Evolutionary conservation across 495 filamentous ascomycete genomes (phyloP).

Genomic region (Cercophora newfieldiana): DNA sequence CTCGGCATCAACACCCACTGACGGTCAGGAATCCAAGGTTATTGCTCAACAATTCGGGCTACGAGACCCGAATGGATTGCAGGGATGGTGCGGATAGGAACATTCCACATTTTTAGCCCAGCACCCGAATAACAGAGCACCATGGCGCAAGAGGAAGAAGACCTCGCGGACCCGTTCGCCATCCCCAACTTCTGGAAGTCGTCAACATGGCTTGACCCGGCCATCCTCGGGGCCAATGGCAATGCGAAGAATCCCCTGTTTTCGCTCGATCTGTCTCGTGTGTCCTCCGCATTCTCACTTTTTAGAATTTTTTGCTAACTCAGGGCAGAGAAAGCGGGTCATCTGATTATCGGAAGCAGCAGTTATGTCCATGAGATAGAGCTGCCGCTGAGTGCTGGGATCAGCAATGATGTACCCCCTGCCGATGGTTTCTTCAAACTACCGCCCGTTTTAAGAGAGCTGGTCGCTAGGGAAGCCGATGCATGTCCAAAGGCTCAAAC

Average conservation of each 20-base stretch:
- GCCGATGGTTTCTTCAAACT: conserved; percentile 45
- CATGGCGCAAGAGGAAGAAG: conserved; percentile 48
- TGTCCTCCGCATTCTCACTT: neutral
- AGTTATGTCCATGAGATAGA: neutral
- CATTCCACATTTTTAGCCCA: neutral
- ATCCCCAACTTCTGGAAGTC: conserved; percentile 66
- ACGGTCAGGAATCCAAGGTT: neutral
- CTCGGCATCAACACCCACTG: neutral
- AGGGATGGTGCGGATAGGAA: neutral
- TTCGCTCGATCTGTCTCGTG: conserved; percentile 26
- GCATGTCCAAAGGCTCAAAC: neutral
- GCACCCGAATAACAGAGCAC: neutral
- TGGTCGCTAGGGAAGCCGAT: conserved; percentile 30
- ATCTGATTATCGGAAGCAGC: neutral
- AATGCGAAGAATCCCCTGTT: conserved; percentile 31
- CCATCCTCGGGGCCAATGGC: conserved; percentile 10
- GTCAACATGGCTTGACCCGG: conserved; percentile 37
- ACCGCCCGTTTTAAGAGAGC: conserved; percentile 35
- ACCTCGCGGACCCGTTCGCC: conserved; percentile 63
- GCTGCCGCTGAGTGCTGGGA: neutral
- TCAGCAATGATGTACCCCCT: neutral
- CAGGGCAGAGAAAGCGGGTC: neutral
- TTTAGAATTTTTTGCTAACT: neutral
- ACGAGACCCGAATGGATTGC: neutral
- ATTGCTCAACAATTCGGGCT: neutral